A percentile compares a stretch with the other conserved stretches of the same genome.
Evolutionary conservation across 768 basidiomycete genomes (phyloP).

Genomic region (Rhodosporidiobolus odoratus): DNA sequence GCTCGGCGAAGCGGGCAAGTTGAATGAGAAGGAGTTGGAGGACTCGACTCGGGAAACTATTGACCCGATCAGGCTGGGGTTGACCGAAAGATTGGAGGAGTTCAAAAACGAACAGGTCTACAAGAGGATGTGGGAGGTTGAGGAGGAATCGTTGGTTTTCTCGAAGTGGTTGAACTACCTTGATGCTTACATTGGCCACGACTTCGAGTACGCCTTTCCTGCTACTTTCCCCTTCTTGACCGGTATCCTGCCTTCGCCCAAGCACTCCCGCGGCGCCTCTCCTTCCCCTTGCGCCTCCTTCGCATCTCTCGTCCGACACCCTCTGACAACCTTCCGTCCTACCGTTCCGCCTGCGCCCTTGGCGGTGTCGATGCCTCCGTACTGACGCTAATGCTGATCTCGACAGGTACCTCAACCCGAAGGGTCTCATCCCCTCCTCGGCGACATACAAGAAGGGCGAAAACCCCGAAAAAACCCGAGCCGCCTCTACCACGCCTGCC

Average conservation of each 20-base stretch:
- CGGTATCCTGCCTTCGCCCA: too few relatives aligned
- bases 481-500: too few relatives aligned
- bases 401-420: conserved; percentile 64
- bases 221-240: not conserved
- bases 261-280: too few relatives aligned
- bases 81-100: conserved; percentile 63
- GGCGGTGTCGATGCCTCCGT: too few relatives aligned
- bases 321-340: too few relatives aligned
- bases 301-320: too few relatives aligned
- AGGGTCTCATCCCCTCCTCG: conserved; percentile 66
- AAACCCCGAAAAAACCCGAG: conserved; percentile 20
- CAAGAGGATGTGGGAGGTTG: conserved; percentile 74
- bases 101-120: conserved; percentile 88
- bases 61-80: conserved; percentile 49
- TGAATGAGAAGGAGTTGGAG: conserved; percentile 43
- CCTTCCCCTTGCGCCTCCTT: too few relatives aligned
- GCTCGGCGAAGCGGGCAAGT: conserved; percentile 18
- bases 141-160: conserved; percentile 70
- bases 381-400: too few relatives aligned
- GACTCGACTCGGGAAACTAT: conserved; percentile 51
- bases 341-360: too few relatives aligned
- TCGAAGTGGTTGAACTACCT: conserved; percentile 76
- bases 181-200: conserved; percentile 69
- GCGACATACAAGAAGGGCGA: conserved; percentile 48
- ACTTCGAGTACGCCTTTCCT: conserved; percentile 52